Base-by-base conservation (phyloP, 2,329 filamentous ascomycete species). In the Ophiostoma himal-ulmi region DNA sequence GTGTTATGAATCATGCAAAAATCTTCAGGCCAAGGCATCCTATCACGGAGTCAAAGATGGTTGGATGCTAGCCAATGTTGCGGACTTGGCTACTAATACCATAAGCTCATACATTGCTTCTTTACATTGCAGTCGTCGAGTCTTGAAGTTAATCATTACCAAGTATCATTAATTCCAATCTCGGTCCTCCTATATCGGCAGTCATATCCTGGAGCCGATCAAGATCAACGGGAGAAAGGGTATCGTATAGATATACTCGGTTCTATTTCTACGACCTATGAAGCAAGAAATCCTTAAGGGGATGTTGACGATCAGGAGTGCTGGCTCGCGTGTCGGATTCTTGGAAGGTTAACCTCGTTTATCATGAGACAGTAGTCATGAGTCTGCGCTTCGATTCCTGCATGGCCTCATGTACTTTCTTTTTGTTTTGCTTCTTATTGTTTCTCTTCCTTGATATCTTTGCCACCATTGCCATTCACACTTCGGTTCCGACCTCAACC, bases 191-290 rank as follows among this genome's bases (percentile, higher is more conserved):
- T 57, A 57, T 57, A 22, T 57, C 52, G 52, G 52, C 52, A 30
- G 22, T 26, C 52, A 57, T 26, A 57, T 17, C 52, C 52, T 57
- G 30, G 52, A 26, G 52, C 52, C 52, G 52, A 57, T 57, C 52
- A 57, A 57, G 52, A 57, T 57, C 52, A 57, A 57, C 52, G 52
- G 52, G 52, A 57, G 52, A 57, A 57, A 30, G 52, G 52, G 52
- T 26, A 57, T 30, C n/a, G 52, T 57, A 11, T 26, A 5, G 20
- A 60, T 69, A n/a, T 39, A 39, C 37, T 11, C 37, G 17, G 8
- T 5, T n/a, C 20, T n/a, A 2, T 17, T 20, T 48, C 44, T 20
- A 48, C 44, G 5, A n/a, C 44, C 10, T 57, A 22, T 57, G n/a
- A 26, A 8, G n/a, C n/a, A 26, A 57, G 52, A 26, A 26, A 57